Percentiles rank a stretch among this genome's conserved stretches.
Evolutionary conservation across 2,329 filamentous ascomycete species (phyloP).

Genomic region (Lachnum nothofagi): DNA sequence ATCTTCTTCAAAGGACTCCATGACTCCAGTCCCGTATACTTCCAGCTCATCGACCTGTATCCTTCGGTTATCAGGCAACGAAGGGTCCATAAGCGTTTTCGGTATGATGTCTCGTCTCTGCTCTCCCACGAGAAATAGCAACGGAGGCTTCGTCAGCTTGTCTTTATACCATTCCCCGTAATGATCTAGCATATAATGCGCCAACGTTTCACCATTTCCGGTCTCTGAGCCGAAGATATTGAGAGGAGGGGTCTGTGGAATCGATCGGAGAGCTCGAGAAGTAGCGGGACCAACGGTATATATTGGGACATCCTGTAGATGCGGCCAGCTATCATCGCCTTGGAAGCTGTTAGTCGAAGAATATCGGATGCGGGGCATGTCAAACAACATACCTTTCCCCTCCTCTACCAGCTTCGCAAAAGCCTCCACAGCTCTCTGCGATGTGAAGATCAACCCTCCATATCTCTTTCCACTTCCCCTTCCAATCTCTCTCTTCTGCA

Average conservation of each 20-base stretch:
- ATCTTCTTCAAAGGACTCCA: slow-evolving; percentile 68
- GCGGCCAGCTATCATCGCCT: slow-evolving; percentile 40
- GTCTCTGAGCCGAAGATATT: slow-evolving; percentile 73
- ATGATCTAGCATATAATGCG: slow-evolving; percentile 71
- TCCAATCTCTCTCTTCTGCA: slow-evolving; percentile 43
- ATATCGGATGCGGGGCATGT: not conserved
- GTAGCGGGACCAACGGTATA: slow-evolving; percentile 82
- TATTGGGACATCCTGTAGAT: slow-evolving; percentile 54
- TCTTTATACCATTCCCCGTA: slow-evolving; percentile 54
- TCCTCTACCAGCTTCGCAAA: slow-evolving; percentile 60
- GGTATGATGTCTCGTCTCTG: slow-evolving; percentile 87
- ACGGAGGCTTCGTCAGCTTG: slow-evolving; percentile 46
- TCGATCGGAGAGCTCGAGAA: slow-evolving; percentile 62
- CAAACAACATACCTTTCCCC: slow-evolving; percentile 24
- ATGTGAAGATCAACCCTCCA: slow-evolving; percentile 79
- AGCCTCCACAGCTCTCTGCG: slow-evolving; percentile 76
- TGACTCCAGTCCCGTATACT: slow-evolving; percentile 81
- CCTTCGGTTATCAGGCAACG: slow-evolving; percentile 43
- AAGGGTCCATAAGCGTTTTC: slow-evolving; percentile 61
- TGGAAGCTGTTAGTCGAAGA: slow-evolving; percentile 1
- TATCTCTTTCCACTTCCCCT: slow-evolving; percentile 42
- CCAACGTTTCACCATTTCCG: slow-evolving; percentile 78
- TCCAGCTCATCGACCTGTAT: slow-evolving; percentile 73
- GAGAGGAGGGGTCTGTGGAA: slow-evolving; percentile 46
- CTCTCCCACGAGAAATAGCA: slow-evolving; percentile 88